Evolutionary conservation across 495 filamentous ascomycete species (phyloP), one percentile per base, ranked within the genome.

Genomic region (Opeltia flavorubescens): DNA sequence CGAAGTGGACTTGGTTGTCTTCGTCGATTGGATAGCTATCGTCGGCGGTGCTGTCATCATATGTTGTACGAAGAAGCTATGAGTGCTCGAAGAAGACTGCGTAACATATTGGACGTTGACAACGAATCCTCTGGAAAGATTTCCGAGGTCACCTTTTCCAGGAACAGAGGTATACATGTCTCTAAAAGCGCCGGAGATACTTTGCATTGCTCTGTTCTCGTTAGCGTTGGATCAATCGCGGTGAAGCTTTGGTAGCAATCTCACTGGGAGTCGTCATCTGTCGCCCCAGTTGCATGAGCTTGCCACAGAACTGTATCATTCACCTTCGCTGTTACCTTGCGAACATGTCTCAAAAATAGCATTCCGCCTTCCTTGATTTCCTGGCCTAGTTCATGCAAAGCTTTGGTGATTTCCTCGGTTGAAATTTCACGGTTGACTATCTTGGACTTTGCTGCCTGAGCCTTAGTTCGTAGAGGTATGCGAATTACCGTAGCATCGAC

Each of bases 401-500:
- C 65, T 17, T 59, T 48, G 11, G 50, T 40, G 7, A 69, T 62
- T 9, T 58, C 50, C 12, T 58, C 47, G 8, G 50, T 44, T 15
- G 55, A 61, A 6, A 55, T 44, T 45, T 56, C 51, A 1, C 43
- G 47, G 11, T 48, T 30, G 25, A 50, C 52, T 24, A 61, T 64
- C 41, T 59, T 51, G 42, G 66, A 68, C 21, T 52, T 52, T 5
- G 3, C n/a, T 0, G 58, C 60, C 27, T 63, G 63, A 7, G 42
- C 50, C 11, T 45, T 12, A 8, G 59, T 66, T 20, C 66, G 58
- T 6, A 69, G 46, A 11, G 66, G 66, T n/a, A 69, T 58, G n/a
- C 66, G 63, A 24, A 69, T 65, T 5, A 67, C 59, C 7, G 66
- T 68, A 9, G 62, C 63, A 23, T 60, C 45, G n/a, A 61, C 51